These are phyloP conservation scores for Trichothecium sympodiale DNA, from an alignment of 2,329 filamentous ascomycete species.

Conservation along the genomic window DNA sequence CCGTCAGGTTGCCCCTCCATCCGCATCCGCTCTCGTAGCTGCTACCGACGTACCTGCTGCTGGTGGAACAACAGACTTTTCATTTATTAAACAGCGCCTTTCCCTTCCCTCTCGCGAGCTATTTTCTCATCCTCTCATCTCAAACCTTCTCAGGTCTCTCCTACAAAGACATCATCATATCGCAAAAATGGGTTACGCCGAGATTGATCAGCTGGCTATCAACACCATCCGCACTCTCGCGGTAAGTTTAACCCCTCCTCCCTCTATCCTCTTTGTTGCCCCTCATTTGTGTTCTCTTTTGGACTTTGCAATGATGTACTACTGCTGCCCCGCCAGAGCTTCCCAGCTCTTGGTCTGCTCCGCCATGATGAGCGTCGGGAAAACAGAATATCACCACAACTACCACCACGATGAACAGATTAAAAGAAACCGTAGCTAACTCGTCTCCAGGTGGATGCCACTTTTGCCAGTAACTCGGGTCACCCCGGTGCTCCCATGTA, in stretches of 20 bases:
- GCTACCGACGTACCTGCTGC: too few relatives aligned
- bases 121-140: constrained; percentile 12
- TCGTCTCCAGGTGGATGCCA: constrained; percentile 78
- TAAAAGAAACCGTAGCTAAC: neutral
- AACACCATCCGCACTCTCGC: constrained; percentile 97
- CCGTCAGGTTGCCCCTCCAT: too few relatives aligned
- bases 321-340: constrained; percentile 11
- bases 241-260: constrained; percentile 55
- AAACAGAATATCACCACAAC: neutral
- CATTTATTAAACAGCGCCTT: constrained; percentile 4
- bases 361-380: neutral
- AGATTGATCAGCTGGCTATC: constrained; percentile 82
- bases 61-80: too few relatives aligned
- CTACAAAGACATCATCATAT: constrained; percentile 15
- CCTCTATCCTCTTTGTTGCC: constrained; percentile 11
- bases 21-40: too few relatives aligned
- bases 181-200: constrained; percentile 74
- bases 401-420: neutral
- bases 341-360: constrained; percentile 4
- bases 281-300: constrained; percentile 1
- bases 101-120: constrained; percentile 15
- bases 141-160: constrained; percentile 9
- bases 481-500: constrained; percentile 97
- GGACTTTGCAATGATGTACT: constrained; percentile 1
- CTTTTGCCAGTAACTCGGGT: constrained; percentile 88